These are phyloP conservation scores for Mrakia frigida DNA, from an alignment of 768 basidiomycete genomes.

Conservation along the genomic window DNA sequence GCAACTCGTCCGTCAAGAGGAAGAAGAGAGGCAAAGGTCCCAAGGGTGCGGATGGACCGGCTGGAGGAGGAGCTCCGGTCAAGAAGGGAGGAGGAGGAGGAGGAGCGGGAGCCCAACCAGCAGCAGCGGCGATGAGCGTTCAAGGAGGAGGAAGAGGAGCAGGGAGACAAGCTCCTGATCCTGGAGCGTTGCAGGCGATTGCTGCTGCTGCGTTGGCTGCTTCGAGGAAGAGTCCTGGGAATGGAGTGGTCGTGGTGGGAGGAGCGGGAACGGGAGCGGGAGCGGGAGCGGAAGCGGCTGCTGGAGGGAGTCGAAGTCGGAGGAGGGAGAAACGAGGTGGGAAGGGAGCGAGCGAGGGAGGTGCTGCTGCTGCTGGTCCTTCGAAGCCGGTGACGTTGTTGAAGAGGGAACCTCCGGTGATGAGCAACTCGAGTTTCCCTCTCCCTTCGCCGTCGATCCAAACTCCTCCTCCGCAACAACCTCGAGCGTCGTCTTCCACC, in stretches of 20 bases:
- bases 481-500: neutral
- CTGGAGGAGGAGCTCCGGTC: neutral
- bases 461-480: neutral
- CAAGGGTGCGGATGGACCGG: neutral
- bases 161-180: constrained; percentile 13
- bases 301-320: constrained; percentile 9
- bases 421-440: neutral
- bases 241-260: constrained; percentile 6
- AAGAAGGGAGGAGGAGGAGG: neutral
- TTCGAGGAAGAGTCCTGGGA: constrained; percentile 4
- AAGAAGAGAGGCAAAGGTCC: neutral
- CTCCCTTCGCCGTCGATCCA: neutral
- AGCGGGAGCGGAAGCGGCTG: neutral
- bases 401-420: constrained; percentile 18
- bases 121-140: neutral
- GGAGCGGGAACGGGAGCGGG: neutral
- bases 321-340: constrained; percentile 14
- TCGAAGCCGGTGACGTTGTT: constrained; percentile 8
- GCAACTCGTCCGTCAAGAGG: neutral
- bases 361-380: neutral
- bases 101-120: neutral
- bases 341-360: neutral
- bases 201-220: constrained; percentile 20
- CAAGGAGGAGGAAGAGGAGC: neutral
- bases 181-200: constrained; percentile 2